phyloP scores from a whole-genome alignment of 2,329 filamentous ascomycete species.

The Claviceps sp. region DNA sequence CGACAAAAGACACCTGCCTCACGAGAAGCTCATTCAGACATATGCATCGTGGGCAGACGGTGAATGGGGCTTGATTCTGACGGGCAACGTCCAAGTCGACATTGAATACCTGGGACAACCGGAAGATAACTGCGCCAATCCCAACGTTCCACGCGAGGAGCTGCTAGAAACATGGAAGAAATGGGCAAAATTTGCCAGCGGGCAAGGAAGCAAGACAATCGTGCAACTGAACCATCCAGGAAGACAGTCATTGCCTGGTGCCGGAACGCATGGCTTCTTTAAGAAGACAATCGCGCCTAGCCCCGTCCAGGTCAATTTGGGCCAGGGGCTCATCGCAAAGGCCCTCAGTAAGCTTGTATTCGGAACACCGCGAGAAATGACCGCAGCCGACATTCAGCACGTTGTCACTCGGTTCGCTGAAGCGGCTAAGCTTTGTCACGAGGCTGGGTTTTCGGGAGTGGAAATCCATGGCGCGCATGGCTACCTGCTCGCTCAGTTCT shows the following conservation, averaged over 20 bases:
- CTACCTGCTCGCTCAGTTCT: constrained; percentile 43
- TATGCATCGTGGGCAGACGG: constrained; percentile 41
- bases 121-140: constrained; percentile 21
- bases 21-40: constrained; percentile 25
- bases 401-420: constrained; percentile 39
- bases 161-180: constrained; percentile 23
- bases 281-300: constrained; percentile 30
- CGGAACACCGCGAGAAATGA: constrained; percentile 45
- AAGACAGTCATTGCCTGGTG: constrained; percentile 26
- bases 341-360: constrained; percentile 25
- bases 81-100: constrained; percentile 34
- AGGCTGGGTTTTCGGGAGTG: constrained; percentile 32
- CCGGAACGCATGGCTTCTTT: constrained; percentile 22
- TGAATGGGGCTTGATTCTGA: constrained; percentile 39
- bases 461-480: constrained; percentile 40
- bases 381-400: constrained; percentile 34
- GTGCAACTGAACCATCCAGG: constrained; percentile 36
- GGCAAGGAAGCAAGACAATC: constrained; percentile 23
- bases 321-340: constrained; percentile 21
- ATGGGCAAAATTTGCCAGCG: constrained; percentile 20
- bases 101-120: constrained; percentile 21
- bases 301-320: constrained; percentile 28
- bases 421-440: constrained; percentile 32
- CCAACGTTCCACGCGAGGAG: constrained; percentile 13
- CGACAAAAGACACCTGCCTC: constrained; percentile 28